Conservation (phyloP, 2,329 filamentous ascomycete species). For the Ascochyta pisi region DNA sequence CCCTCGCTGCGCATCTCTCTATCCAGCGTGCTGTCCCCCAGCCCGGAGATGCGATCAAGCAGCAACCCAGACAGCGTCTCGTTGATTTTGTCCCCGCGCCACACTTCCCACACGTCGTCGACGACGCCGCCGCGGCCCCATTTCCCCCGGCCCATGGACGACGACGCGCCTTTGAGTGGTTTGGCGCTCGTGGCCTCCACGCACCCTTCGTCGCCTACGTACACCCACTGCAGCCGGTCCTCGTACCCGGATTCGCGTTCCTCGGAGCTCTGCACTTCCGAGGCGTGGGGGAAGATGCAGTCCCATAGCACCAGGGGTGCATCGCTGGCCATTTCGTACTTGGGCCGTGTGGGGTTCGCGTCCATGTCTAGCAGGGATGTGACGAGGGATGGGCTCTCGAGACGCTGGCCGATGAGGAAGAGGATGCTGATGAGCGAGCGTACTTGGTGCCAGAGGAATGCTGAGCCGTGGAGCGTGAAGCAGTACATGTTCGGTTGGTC, state of each 20-base stretch:
- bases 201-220: slow-evolving; percentile 71
- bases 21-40: slow-evolving; percentile 44
- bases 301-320: slow-evolving; percentile 94
- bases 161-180: slow-evolving; percentile 21
- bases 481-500: slow-evolving; percentile 73
- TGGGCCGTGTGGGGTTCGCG: slow-evolving; percentile 76
- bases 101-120: slow-evolving; percentile 76
- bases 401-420: slow-evolving; percentile 89
- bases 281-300: slow-evolving; percentile 76
- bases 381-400: slow-evolving; percentile 78
- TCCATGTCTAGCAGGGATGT: slow-evolving; percentile 75
- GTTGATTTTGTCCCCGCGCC: slow-evolving; percentile 87
- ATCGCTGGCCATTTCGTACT: slow-evolving; percentile 90
- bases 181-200: slow-evolving; percentile 53
- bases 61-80: slow-evolving; percentile 81
- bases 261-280: slow-evolving; percentile 47
- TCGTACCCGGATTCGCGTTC: slow-evolving; percentile 52
- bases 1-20: slow-evolving; percentile 16
- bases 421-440: slow-evolving; percentile 90
- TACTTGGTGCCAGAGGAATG: slow-evolving; percentile 98
- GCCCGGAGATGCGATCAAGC: slow-evolving; percentile 65
- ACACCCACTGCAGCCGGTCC: slow-evolving; percentile 78
- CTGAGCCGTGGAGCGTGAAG: slow-evolving; percentile 86
- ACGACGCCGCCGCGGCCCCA: slow-evolving; percentile 46
- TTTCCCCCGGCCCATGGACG: slow-evolving; percentile 36